A percentile compares a stretch with the other conserved stretches of the same genome.
Conservation (phyloP, 2,329 filamentous ascomycete genomes). For the Orbilia oligospora region DNA sequence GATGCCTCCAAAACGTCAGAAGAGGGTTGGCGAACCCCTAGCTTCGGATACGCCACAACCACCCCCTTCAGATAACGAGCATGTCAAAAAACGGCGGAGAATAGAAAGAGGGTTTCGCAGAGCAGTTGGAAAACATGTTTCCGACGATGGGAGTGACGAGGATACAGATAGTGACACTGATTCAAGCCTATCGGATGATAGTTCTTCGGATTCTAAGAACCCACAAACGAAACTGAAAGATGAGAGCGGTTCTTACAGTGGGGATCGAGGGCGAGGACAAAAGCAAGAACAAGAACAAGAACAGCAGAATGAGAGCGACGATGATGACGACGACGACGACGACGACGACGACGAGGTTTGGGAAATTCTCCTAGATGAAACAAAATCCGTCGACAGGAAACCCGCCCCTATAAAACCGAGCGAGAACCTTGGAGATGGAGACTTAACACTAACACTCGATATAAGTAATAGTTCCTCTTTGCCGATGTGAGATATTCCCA, state of each 20-base stretch:
- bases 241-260: no score
- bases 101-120: conserved; percentile 51
- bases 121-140: conserved; percentile 33
- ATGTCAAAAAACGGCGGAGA: conserved; percentile 41
- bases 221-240: not conserved
- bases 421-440: conserved; percentile 72
- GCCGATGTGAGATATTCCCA: conserved; percentile 65
- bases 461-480: conserved; percentile 70
- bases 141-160: conserved; percentile 43
- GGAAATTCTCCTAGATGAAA: conserved; percentile 71
- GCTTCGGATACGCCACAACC: not conserved
- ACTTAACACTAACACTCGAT: conserved; percentile 80
- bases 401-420: conserved; percentile 65
- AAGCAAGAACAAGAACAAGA: no score
- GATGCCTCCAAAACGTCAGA: conserved; percentile 18
- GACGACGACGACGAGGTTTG: conserved; percentile 71
- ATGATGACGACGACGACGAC: no score
- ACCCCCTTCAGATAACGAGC: conserved; percentile 8
- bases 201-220: not conserved
- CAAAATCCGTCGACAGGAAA: not conserved
- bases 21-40: not conserved
- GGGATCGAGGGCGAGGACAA: conserved; percentile 64
- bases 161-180: conserved; percentile 34
- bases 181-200: not conserved
- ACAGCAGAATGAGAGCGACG: conserved; percentile 63